A percentile compares a stretch with the other conserved stretches of the same genome.
phyloP scores from a whole-genome alignment of 208 protist species.

The Pavlovales sp. region DNA sequence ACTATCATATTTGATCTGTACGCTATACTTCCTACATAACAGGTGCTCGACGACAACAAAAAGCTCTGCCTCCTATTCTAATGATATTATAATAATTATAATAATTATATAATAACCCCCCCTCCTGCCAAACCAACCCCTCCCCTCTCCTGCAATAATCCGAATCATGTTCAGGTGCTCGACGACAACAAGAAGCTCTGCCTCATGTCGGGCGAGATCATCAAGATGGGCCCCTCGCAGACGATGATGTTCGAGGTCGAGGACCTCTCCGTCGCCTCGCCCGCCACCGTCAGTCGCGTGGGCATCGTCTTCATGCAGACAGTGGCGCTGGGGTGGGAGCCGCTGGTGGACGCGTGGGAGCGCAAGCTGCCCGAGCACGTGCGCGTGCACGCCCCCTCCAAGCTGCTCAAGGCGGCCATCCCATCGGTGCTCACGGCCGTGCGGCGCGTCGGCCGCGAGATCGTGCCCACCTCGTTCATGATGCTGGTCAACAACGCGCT shows the following conservation, averaged over 20 bases:
- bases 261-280: conserved; percentile 89
- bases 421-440: conserved; percentile 78
- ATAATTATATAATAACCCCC: background rate
- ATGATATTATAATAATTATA: background rate
- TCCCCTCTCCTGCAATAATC: conserved; percentile 21
- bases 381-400: conserved; percentile 40
- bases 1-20: no score
- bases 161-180: conserved; percentile 79
- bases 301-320: conserved; percentile 66
- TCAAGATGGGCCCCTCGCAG: conserved; percentile 88
- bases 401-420: conserved; percentile 79
- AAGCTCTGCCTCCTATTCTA: no score
- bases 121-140: conserved; percentile 39
- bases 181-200: conserved; percentile 96
- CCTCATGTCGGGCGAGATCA: conserved; percentile 91
- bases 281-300: conserved; percentile 82
- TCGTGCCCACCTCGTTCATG: conserved; percentile 63
- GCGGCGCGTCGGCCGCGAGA: conserved; percentile 66
- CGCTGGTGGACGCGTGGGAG: conserved; percentile 57
- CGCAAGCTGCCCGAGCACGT: conserved; percentile 9
- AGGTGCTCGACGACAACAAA: no score
- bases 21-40: no score
- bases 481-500: background rate
- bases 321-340: conserved; percentile 53
- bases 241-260: conserved; percentile 95